phyloP scores from a whole-genome alignment of 2,329 filamentous ascomycete species.

The Aulographum hederae region DNA sequence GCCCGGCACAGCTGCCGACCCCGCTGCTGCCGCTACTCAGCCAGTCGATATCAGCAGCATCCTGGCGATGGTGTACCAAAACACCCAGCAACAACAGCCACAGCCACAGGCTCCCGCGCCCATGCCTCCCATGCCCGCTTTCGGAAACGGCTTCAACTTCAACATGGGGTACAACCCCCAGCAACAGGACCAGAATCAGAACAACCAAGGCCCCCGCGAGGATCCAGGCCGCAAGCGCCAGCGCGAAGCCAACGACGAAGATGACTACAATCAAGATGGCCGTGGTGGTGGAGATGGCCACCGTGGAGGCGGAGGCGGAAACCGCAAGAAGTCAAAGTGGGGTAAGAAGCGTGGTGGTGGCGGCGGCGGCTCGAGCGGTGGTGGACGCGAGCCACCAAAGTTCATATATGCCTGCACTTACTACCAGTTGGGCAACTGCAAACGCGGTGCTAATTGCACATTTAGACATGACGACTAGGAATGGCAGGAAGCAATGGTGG shows the following conservation, averaged over 20 bases:
- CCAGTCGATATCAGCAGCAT: too few species aligned
- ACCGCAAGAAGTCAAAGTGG: constrained; percentile 8
- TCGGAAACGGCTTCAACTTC: too few species aligned
- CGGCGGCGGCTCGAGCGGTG: too few species aligned
- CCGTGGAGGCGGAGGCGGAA: constrained; percentile 4
- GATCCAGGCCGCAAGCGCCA: constrained; percentile 17
- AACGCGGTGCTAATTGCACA: constrained; percentile 55
- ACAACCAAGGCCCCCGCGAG: constrained; percentile 10
- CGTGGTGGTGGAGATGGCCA: background rate
- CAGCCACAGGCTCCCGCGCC: background rate
- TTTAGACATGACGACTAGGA: constrained; percentile 62
- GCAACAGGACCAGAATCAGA: too few species aligned
- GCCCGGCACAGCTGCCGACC: too few species aligned
- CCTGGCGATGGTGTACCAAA: too few species aligned
- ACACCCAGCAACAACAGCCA: constrained; percentile 1
- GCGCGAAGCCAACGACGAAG: constrained; percentile 14
- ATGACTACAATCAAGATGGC: constrained; percentile 8
- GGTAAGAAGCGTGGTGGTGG: too few species aligned
- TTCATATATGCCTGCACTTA: constrained; percentile 42
- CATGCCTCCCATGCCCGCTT: too few species aligned
- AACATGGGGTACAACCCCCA: too few species aligned
- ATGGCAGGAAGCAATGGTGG: too few species aligned
- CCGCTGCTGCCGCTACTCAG: too few species aligned
- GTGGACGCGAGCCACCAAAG: constrained; percentile 17
- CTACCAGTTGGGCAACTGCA: constrained; percentile 52